Percentiles rank a stretch among this genome's conserved stretches.
These are phyloP conservation scores for Talaromyces pinophilus DNA, from an alignment of 2,329 filamentous ascomycete species.

Conservation along the genomic window DNA sequence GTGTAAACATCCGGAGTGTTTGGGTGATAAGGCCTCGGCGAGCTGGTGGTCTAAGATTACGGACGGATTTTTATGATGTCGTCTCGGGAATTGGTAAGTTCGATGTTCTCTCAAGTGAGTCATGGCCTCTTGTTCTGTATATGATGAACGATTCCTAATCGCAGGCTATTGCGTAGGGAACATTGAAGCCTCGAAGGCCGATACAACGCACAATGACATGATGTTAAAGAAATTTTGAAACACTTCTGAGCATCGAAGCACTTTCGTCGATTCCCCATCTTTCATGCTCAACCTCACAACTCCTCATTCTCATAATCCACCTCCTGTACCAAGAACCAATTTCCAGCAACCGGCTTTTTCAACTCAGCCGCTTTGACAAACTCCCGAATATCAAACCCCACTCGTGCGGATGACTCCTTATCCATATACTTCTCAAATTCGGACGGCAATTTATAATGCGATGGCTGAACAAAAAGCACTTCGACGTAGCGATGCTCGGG, in stretches of 20 bases:
- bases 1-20: constrained; percentile 18
- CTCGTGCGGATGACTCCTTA: constrained; percentile 14
- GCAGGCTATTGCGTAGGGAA: background rate
- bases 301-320: background rate
- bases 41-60: constrained; percentile 18
- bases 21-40: background rate
- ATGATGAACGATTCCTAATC: background rate
- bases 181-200: background rate
- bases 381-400: constrained; percentile 16
- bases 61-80: background rate
- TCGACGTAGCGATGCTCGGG: constrained; percentile 19
- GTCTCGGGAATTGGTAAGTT: background rate
- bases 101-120: background rate
- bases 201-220: background rate
- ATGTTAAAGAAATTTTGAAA: background rate
- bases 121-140: background rate
- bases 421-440: constrained; percentile 14
- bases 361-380: constrained; percentile 14
- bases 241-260: background rate
- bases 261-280: no score
- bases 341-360: constrained; percentile 14
- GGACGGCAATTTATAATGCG: constrained; percentile 1
- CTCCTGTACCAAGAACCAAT: constrained; percentile 20
- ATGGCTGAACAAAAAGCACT: constrained; percentile 16
- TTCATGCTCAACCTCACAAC: background rate